A percentile compares a stretch with the other conserved stretches of the same genome.
Conservation (phyloP, 139 green algal genomes). For the Coelastrella sp. region DNA sequence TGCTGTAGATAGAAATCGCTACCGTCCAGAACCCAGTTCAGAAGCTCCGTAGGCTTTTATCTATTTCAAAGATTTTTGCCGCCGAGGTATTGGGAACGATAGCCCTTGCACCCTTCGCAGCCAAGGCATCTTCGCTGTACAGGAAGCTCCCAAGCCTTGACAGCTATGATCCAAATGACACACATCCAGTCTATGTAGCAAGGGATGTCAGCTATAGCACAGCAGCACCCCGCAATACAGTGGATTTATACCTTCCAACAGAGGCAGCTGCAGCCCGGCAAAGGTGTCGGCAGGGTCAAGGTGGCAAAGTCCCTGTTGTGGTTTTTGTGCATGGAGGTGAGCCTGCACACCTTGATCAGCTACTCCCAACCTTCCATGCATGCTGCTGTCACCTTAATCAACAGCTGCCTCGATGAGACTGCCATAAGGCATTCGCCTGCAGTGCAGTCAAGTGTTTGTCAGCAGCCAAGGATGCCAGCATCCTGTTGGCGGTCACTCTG, state of each 20-base stretch:
- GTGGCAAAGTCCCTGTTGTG: constrained; percentile 59
- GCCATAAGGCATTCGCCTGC: neutral
- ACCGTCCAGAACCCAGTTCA: neutral
- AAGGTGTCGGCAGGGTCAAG: neutral
- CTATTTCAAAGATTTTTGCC: constrained; percentile 50
- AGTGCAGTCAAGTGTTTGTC: neutral
- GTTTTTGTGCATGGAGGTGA: constrained; percentile 77
- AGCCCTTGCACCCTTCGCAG: constrained; percentile 52
- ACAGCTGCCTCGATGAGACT: neutral
- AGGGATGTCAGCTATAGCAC: constrained; percentile 63
- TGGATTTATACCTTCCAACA: constrained; percentile 80
- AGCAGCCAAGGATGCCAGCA: constrained; percentile 24
- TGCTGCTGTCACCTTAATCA: neutral
- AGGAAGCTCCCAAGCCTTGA: neutral
- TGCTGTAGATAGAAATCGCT: constrained; percentile 33
- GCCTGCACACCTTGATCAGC: neutral
- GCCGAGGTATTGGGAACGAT: constrained; percentile 60
- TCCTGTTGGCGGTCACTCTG: neutral
- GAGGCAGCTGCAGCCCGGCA: constrained; percentile 34
- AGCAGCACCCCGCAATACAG: constrained; percentile 46
- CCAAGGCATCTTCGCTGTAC: neutral
- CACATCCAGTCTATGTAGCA: constrained; percentile 40
- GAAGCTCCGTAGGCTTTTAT: constrained; percentile 14
- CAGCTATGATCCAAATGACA: neutral
- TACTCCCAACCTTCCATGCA: neutral